These are phyloP conservation scores for Rhodotorula glutinis DNA, from an alignment of 1,284 basidiomycete genomes.

Conservation along the genomic window DNA sequence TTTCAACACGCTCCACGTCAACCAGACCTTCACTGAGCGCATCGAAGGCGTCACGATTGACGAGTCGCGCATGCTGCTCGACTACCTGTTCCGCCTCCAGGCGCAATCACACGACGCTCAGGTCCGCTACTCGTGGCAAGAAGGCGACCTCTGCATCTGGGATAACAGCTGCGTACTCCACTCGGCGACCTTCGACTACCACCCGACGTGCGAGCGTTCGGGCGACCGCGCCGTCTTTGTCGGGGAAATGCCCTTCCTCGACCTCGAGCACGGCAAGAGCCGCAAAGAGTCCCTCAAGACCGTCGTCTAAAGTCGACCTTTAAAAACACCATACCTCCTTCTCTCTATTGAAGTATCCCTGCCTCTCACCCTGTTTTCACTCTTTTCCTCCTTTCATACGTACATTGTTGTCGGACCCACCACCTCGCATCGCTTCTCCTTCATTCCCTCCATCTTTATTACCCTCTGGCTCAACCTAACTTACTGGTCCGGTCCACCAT, in stretches of 20 bases:
- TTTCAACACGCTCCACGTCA: conserved; percentile 64
- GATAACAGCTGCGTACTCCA: conserved; percentile 56
- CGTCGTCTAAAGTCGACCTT: neutral
- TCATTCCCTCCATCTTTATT: neutral
- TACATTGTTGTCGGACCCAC: conserved; percentile 2
- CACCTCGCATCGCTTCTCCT: neutral
- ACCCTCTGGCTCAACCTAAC: neutral
- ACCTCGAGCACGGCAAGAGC: conserved; percentile 54
- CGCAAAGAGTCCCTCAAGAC: conserved; percentile 53
- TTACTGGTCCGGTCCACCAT: neutral
- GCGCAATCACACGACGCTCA: conserved; percentile 39
- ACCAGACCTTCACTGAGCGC: conserved; percentile 62
- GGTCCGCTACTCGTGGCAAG: conserved; percentile 51
- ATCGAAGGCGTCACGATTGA: conserved; percentile 61
- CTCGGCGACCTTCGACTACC: conserved; percentile 50
- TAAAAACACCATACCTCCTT: neutral
- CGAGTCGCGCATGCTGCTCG: conserved; percentile 58
- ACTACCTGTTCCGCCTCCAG: conserved; percentile 52
- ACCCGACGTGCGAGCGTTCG: conserved; percentile 55
- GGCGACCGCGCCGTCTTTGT: conserved; percentile 63
- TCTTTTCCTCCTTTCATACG: neutral
- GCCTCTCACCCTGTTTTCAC: neutral
- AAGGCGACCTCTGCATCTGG: conserved; percentile 50
- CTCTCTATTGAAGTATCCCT: neutral
- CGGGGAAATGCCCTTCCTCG: conserved; percentile 63